Evolutionary conservation across 768 basidiomycete species (phyloP), one percentile per base, ranked within the genome.

Genomic region (Boletales sp.): DNA sequence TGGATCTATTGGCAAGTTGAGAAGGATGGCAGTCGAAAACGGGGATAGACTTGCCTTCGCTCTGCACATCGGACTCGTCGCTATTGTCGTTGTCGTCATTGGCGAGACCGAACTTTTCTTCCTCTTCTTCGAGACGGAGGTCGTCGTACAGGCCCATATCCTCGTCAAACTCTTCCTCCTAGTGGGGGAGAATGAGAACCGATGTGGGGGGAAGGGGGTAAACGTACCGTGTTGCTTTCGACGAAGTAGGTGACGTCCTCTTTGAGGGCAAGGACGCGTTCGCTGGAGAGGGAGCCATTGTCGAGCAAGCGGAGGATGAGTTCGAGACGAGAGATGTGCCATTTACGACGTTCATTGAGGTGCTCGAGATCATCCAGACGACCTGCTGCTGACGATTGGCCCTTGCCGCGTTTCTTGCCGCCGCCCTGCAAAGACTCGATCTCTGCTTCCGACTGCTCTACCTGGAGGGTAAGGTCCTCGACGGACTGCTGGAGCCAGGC

Each of bases 121-220:
- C 95, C 67, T 97, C 93, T 63, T 97, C 95, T 59, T 97, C 90
- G 40, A 99, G 86, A 61, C 90, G 90, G 53, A 99, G 90, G 14
- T 98, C 97, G 59, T 98, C 97, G 62, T 99, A 99, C 44, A 99
- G 89, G 41, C 91, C 94, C 66, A 94, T 89, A 62, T 98, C 92
- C 66, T 95, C 94, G 51, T 98, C 94, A 68, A 97, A 99, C 60
- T 90, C 88, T 61, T 98, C 97, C 47, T 95, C 93, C 97, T 98
- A 67, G 43, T 41, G 49, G 39, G 21, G 18, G 48, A 32, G 41
- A 41, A 54, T 62, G 62, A 55, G 61, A 59, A 55, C 40, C 21
- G 49, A 36, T 36, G 44, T 35, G 41, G 27, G 48, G 48, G 45
- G 42, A 37, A 45, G 27, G 46, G 41, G 40, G 30, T 47, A 43